These are phyloP conservation scores for Ceratopteris richardii DNA, from an alignment of 75 land plant genomes.

Conservation along the genomic window DNA sequence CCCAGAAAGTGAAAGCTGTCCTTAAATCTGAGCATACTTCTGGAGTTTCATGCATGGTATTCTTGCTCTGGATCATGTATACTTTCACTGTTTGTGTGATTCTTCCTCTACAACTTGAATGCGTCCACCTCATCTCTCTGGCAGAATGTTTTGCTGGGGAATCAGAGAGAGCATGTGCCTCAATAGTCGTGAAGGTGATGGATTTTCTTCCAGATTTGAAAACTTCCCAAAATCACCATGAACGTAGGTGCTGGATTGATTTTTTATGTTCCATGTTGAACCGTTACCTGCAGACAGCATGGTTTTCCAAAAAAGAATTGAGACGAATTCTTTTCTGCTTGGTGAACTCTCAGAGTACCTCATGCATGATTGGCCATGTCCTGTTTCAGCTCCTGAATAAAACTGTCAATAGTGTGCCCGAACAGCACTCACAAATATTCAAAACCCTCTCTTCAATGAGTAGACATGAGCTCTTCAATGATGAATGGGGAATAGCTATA, in stretches of 20 bases:
- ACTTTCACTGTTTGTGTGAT: conserved; percentile 10
- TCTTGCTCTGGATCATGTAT: conserved; percentile 7
- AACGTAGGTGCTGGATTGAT: not conserved
- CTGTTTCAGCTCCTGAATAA: not conserved
- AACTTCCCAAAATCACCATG: not conserved
- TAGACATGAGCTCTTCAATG: not conserved
- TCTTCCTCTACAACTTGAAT: not conserved
- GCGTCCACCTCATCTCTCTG: conserved; percentile 2
- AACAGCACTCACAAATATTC: not conserved
- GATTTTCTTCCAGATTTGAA: not conserved
- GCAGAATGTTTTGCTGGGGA: conserved; percentile 8
- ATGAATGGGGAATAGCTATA: not conserved
- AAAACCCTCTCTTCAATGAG: not conserved
- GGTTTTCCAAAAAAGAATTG: not conserved
- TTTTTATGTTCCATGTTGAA: conserved; percentile 1
- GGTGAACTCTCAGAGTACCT: not conserved
- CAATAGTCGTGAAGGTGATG: not conserved
- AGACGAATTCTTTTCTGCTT: not conserved
- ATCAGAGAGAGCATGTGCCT: not conserved
- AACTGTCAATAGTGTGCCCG: not conserved
- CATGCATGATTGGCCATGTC: conserved; percentile 1
- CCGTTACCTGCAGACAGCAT: not conserved
- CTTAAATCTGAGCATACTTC: conserved; percentile 8
- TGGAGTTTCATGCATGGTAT: conserved; percentile 2
- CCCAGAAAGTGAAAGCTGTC: conserved; percentile 2